These are phyloP conservation scores for Pyrrhoderma noxium DNA, from an alignment of 1,284 basidiomycete genomes.

Conservation along the genomic window DNA sequence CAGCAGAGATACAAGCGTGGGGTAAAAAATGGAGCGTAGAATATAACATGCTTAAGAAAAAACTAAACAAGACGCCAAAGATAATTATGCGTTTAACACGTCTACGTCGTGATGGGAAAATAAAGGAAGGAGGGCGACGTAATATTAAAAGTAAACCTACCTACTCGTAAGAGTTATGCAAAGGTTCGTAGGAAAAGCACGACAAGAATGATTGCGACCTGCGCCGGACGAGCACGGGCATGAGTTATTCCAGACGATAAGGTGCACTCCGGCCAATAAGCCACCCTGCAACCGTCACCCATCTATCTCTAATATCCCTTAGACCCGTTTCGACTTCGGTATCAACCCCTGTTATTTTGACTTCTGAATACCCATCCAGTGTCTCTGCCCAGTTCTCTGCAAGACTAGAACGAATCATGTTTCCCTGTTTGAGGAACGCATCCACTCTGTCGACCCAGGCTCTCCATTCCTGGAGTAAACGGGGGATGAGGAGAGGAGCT, in stretches of 20 bases:
- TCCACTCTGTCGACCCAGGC: slow-evolving; percentile 69
- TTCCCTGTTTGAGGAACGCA: slow-evolving; percentile 33
- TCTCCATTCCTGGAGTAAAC: slow-evolving; percentile 64
- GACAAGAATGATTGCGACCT: too few species aligned
- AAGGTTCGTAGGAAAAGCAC: too few species aligned
- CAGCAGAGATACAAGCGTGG: too few species aligned
- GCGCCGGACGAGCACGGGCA: too few species aligned
- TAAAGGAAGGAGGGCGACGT: not conserved
- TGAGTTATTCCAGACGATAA: not conserved
- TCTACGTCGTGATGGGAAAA: too few species aligned
- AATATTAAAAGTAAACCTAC: too few species aligned
- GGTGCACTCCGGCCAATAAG: slow-evolving; percentile 48
- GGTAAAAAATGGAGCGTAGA: too few species aligned
- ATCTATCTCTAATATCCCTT: slow-evolving; percentile 55
- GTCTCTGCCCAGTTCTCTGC: slow-evolving; percentile 60
- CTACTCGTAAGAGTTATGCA: too few species aligned
- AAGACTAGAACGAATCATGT: slow-evolving; percentile 70
- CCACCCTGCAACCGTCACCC: slow-evolving; percentile 73
- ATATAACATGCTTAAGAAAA: too few species aligned
- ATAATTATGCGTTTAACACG: too few species aligned
- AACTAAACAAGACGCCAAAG: too few species aligned
- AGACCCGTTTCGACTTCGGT: slow-evolving; percentile 31
- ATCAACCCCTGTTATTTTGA: slow-evolving; percentile 40
- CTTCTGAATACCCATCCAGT: slow-evolving; percentile 55
- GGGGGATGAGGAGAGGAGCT: slow-evolving; percentile 47